Base-by-base conservation (phyloP, 2,329 filamentous ascomycete species). In the Clarireedia homoeocarpa region DNA sequence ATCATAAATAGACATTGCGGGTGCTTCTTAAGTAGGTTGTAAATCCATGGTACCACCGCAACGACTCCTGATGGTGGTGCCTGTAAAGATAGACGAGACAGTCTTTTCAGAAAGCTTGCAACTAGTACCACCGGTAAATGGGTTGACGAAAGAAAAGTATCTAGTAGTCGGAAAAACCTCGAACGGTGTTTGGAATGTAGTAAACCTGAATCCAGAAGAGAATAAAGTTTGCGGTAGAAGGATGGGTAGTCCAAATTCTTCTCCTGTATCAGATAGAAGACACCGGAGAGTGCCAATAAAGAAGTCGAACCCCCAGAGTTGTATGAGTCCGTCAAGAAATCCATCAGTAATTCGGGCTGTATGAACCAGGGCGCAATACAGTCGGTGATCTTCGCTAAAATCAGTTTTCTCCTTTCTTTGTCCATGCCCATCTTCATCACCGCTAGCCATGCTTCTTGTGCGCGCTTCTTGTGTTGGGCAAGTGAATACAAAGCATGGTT, bases 281-380 rank as follows among this genome's bases (percentile, higher is more conserved):
- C 85, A 51, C 94, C 94, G 0, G 89, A 95, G 1, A 99, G 77
- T 1, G 95, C 91, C 20, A 96, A 80, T 4, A 99, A 78, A 4
- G 94, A 92, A 48, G 85, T 90, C 14, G 90, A 87, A 46, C 94
- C 94, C 51, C 92, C 91, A 6, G 85, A 76, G 65, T 96, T 81
- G 74, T 95, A 97, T 30, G 86, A 95, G 72, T 94, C 89, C n/a
- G 91, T 96, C 55, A 99, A 75, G 71, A 97, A 99, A 74, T 99
- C 94, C 78, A 96, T 91, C 36, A 99, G 79, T 42, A 95, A 78
- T 67, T 97, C 92, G 1, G 91, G 87, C 59, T 90, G 88, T 48
- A 78, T 80, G 72, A 97, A 96, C 88, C 90, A 95, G 0, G 92
- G 91, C 24, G 88, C 87, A 63, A 96, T 89, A 36, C 84, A 84